Percentiles rank a stretch among this genome's conserved stretches.
Conservation (phyloP, 2,329 filamentous ascomycete genomes). For the Colletotrichum trifolii region DNA sequence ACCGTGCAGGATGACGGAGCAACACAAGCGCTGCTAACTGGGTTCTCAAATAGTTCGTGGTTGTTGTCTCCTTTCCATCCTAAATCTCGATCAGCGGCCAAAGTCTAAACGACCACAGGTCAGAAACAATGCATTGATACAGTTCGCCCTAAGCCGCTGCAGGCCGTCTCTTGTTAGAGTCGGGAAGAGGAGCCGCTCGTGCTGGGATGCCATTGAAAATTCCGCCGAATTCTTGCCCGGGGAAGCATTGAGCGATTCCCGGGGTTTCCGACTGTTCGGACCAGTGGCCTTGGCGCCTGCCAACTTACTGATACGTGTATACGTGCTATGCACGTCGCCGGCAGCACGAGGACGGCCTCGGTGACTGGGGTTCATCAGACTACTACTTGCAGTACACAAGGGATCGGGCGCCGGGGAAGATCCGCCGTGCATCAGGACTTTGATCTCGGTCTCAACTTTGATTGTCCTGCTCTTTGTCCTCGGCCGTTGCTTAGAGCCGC, state of each 20-base stretch:
- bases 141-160: no score
- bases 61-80: no score
- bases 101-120: no score
- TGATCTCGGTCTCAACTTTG: slow-evolving; percentile 11
- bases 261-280: slow-evolving; percentile 33
- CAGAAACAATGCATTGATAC: no score
- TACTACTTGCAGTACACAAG: not conserved
- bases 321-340: no score
- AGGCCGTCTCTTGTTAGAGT: no score
- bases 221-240: slow-evolving; percentile 33
- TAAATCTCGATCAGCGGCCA: no score
- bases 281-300: slow-evolving; percentile 25
- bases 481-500: not conserved
- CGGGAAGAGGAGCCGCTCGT: slow-evolving; percentile 26
- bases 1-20: no score
- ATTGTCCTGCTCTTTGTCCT: not conserved
- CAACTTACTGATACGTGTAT: no score
- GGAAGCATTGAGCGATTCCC: slow-evolving; percentile 23
- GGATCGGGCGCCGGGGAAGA: slow-evolving; percentile 26
- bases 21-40: no score
- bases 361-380: slow-evolving; percentile 29
- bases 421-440: slow-evolving; percentile 19
- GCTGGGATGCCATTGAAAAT: slow-evolving; percentile 10
- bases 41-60: no score
- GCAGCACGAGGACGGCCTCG: slow-evolving; percentile 19